Evolutionary conservation across 2,329 filamentous ascomycete species (phyloP).

Genomic region (Thielaviopsis musarum): DNA sequence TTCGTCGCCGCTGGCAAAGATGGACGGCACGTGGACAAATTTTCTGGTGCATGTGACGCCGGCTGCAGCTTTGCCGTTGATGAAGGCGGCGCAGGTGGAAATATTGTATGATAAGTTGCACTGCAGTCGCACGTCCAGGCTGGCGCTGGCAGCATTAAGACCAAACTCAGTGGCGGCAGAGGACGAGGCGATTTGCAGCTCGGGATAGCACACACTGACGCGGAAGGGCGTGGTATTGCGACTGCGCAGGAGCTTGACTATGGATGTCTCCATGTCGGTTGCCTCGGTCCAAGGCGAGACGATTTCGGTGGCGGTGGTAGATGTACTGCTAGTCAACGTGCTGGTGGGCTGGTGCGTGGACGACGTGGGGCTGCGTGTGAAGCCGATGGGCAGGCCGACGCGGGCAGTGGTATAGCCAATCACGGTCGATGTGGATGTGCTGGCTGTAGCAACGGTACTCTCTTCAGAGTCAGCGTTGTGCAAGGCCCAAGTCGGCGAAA

Average conservation of each 20-base stretch:
- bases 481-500: background rate
- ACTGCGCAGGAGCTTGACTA: background rate
- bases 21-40: background rate
- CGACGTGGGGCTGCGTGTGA: background rate
- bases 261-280: background rate
- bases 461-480: background rate
- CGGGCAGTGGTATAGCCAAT: background rate
- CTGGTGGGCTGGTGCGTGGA: background rate
- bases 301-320: background rate
- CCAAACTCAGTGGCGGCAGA: slow-evolving; percentile 1
- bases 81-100: slow-evolving; percentile 1
- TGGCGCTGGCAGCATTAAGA: background rate
- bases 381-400: slow-evolving; percentile 2
- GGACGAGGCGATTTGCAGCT: background rate
- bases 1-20: slow-evolving; percentile 1
- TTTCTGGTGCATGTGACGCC: slow-evolving; percentile 1
- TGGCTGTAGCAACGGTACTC: background rate
- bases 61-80: slow-evolving; percentile 1
- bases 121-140: background rate
- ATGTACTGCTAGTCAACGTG: background rate
- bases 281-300: background rate
- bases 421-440: background rate
- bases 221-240: background rate
- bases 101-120: slow-evolving; percentile 1
- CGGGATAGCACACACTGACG: slow-evolving; percentile 3